These are phyloP conservation scores for Peribolospora kevripleyi DNA, from an alignment of 768 basidiomycete species.

Conservation along the genomic window DNA sequence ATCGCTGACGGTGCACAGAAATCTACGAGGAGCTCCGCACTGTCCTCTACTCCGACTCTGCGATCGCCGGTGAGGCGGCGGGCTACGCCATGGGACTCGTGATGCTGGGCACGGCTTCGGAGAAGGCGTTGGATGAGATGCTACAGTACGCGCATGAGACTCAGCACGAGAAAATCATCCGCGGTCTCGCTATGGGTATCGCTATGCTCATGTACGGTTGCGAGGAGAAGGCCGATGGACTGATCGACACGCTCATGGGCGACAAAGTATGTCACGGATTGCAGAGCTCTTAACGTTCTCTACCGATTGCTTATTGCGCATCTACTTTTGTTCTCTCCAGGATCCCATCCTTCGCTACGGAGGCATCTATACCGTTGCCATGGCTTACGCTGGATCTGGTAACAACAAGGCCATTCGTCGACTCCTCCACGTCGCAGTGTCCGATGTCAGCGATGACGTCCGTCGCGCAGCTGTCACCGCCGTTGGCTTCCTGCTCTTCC, in stretches of 20 bases:
- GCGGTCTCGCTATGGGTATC: slow-evolving; percentile 74
- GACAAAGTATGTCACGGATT: slow-evolving; percentile 43
- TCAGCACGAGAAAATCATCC: slow-evolving; percentile 97
- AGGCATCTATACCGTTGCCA: slow-evolving; percentile 83
- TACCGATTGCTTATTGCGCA: not conserved
- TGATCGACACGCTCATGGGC: slow-evolving; percentile 45
- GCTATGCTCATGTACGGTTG: slow-evolving; percentile 80
- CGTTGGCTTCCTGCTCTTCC: slow-evolving; percentile 86
- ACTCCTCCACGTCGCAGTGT: slow-evolving; percentile 85
- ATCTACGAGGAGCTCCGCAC: slow-evolving; percentile 80
- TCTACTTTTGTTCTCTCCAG: slow-evolving; percentile 23
- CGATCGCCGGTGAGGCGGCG: slow-evolving; percentile 81
- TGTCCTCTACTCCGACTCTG: slow-evolving; percentile 75
- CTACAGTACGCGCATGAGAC: slow-evolving; percentile 86
- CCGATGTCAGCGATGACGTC: slow-evolving; percentile 93
- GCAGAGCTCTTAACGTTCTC: not conserved
- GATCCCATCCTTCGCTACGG: slow-evolving; percentile 94
- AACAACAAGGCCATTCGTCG: slow-evolving; percentile 81
- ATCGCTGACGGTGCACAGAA: slow-evolving; percentile 22
- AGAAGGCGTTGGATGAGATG: slow-evolving; percentile 72
- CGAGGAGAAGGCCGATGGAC: slow-evolving; percentile 75
- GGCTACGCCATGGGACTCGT: slow-evolving; percentile 95
- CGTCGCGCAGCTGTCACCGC: slow-evolving; percentile 87
- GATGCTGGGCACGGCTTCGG: slow-evolving; percentile 81
- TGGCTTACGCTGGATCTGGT: slow-evolving; percentile 89